phyloP scores from a whole-genome alignment of 106 monocot genomes.

The Dendrobium huoshanense region DNA sequence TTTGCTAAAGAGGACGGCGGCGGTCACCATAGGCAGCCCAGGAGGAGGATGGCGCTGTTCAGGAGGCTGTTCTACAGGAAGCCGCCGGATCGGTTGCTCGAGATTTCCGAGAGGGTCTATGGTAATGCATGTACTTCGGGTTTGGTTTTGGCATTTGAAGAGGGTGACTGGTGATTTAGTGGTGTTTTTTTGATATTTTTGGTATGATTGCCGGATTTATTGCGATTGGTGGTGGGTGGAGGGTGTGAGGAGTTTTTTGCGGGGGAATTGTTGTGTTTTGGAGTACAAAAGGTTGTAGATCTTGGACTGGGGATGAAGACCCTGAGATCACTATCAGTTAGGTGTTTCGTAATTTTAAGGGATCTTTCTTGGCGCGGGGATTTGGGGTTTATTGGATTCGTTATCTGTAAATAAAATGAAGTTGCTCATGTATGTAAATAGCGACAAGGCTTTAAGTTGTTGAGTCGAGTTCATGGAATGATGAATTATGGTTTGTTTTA shows the following conservation, averaged over 20 bases:
- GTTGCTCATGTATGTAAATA: not conserved
- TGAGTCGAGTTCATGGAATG: not conserved
- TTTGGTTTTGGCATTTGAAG: not conserved
- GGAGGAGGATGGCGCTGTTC: conserved; percentile 78
- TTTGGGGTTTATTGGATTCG: not conserved
- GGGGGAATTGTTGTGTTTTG: not conserved
- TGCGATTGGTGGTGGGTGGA: not conserved
- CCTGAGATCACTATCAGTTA: not conserved
- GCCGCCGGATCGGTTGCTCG: conserved; percentile 90
- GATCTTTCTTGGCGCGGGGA: not conserved
- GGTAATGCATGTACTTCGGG: conserved; percentile 33
- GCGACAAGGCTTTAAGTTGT: not conserved
- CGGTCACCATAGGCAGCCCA: not conserved
- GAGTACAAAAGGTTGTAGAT: not conserved
- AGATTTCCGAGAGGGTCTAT: conserved; percentile 95
- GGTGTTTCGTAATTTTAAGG: not conserved
- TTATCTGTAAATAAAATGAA: not conserved
- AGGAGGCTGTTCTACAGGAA: conserved; percentile 86
- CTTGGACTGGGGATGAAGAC: not conserved
- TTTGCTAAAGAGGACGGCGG: not conserved
- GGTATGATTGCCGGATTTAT: not conserved
- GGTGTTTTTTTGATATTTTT: not conserved
- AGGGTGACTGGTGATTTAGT: not conserved
- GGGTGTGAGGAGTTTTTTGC: too few relatives aligned
- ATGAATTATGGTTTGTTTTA: too few relatives aligned